Percentiles rank a stretch among this genome's conserved stretches.
phyloP scores from a whole-genome alignment of 129 eudicot genomes.

The sunflower (Helianthus annuus) region HanXRQr2.0-SUNRISE NC_035441.2:172045439-172045938 shows the following conservation, averaged over 20 bases:
- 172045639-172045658: conserved; percentile 34
- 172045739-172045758: conserved; percentile 20
- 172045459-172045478: too few species aligned
- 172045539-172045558: too few species aligned
- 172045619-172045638: too few species aligned
- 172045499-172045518: too few species aligned
- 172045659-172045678: not conserved
- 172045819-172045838: conserved; percentile 15
- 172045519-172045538: too few species aligned
- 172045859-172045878: not conserved
- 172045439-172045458: too few species aligned
- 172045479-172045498: too few species aligned
- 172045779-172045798: conserved; percentile 8
- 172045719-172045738: conserved; percentile 19
- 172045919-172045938: not conserved
- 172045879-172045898: conserved; percentile 21
- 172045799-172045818: conserved; percentile 8
- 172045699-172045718: conserved; percentile 16
- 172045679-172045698: not conserved
- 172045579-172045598: too few species aligned
- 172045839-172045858: conserved; percentile 22
- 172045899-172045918: not conserved
- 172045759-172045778: conserved; percentile 16
- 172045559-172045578: too few species aligned
- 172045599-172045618: too few species aligned